Base-by-base conservation (phyloP, 2,329 filamentous ascomycete species). In the Myriosclerotinia curreyana region DNA sequence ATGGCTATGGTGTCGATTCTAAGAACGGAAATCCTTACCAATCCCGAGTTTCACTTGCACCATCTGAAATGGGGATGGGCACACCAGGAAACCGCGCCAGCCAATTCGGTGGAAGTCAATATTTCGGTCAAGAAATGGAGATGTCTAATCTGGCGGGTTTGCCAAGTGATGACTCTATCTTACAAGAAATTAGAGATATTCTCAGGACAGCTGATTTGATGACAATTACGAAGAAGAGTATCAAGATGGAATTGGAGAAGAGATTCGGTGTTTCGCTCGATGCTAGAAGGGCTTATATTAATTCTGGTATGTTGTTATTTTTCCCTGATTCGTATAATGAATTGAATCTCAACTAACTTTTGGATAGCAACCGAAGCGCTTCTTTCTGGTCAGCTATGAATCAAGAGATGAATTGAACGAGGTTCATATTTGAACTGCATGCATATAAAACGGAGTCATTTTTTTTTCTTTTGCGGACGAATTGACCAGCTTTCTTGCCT, bases 221-320 rank as follows among this genome's bases (percentile, higher is more conserved):
- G 95, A 93, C 86, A 5, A 91, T 99, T 51, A 99, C 95, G 69
- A 99, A 99, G 86, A 99, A 99, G 86, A 92, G 90, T 72, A 90
- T 99, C 78, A 98, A 98, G 83, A 79, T 85, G 70, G 95, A 99
- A 80, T 80, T 99, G 65, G 95, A 99, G 82, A 86, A 87, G 73
- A 85, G 93, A 67, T 99, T 99, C 74, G 91, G 90, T 67, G 87
- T 96, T 68, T 85, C 87, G 65, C 83, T 99, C 65, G 93, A 98
- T 75, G 82, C 87, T 62, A 96, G 91, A 83, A 89, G 93, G 77
- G 86, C 91, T 65, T 99, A 97, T 77, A 98, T 99, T 75, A 93
- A 92, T 76, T 92, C 88, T 79, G 90, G 90, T 94, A 87, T 79
- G 89, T 84, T 68, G 50, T 17, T 25, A 46, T 28, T 28, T 55